Conservation (phyloP, 352 stramenopile genomes). For the Phytophthora citrophthora region DNA sequence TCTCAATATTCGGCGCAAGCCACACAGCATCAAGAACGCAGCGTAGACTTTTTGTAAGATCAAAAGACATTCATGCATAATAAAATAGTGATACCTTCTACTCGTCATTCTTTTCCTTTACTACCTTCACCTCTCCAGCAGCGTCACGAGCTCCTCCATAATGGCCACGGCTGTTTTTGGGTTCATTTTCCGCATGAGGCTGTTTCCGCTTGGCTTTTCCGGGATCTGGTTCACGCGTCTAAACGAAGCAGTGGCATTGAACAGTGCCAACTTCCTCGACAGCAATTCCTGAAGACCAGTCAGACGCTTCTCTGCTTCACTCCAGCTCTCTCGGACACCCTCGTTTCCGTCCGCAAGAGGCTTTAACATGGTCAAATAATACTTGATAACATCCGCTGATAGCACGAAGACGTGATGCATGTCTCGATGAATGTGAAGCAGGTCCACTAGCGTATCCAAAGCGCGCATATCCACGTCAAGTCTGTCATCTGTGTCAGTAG, state of each 20-base stretch:
- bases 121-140: constrained; percentile 40
- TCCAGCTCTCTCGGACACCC: constrained; percentile 47
- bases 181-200: constrained; percentile 73
- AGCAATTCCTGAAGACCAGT: constrained; percentile 56
- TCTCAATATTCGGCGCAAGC: no score
- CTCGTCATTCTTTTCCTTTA: not conserved
- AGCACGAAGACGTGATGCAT: constrained; percentile 87
- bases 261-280: constrained; percentile 64
- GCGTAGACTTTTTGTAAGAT: no score
- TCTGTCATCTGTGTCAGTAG: constrained; percentile 36
- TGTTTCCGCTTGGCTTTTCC: constrained; percentile 35
- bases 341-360: constrained; percentile 26
- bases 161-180: constrained; percentile 65
- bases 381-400: constrained; percentile 61
- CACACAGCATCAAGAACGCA: no score
- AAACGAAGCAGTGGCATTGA: constrained; percentile 50
- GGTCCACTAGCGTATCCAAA: constrained; percentile 91
- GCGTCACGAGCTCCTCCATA: constrained; percentile 53
- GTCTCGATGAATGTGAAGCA: constrained; percentile 95
- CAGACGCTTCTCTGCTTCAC: constrained; percentile 60
- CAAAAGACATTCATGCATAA: not conserved
- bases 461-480: constrained; percentile 61
- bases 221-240: constrained; percentile 29
- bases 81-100: constrained; percentile 6
- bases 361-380: constrained; percentile 55